Evolutionary conservation across 2,329 filamentous ascomycete genomes (phyloP).

Genomic region (Colletotrichum sp.): DNA sequence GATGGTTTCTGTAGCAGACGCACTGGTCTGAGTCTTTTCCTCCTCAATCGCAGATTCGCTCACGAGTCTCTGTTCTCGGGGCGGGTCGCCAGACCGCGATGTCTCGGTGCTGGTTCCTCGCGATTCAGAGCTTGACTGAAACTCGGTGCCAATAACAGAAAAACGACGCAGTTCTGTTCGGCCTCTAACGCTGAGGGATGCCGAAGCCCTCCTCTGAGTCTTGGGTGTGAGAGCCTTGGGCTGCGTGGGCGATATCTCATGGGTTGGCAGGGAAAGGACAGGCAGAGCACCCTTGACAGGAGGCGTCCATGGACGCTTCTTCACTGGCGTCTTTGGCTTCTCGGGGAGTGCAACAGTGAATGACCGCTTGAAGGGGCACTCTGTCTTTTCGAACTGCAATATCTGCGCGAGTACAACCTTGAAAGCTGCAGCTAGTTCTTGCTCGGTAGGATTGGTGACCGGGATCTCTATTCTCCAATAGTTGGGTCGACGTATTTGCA

Average conservation of each 20-base stretch:
- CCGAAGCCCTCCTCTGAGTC: slow-evolving; percentile 6
- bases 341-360: slow-evolving; percentile 80
- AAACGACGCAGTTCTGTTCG: slow-evolving; percentile 11
- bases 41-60: not conserved
- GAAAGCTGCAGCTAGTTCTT: slow-evolving; percentile 67
- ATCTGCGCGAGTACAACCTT: slow-evolving; percentile 74
- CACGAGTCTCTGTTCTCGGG: not conserved
- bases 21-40: not conserved
- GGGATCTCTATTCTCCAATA: slow-evolving; percentile 94
- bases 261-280: slow-evolving; percentile 37
- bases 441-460: slow-evolving; percentile 66
- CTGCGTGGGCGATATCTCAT: slow-evolving; percentile 29
- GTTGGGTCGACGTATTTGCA: slow-evolving; percentile 81
- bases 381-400: slow-evolving; percentile 85
- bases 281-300: slow-evolving; percentile 43
- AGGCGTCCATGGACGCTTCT: slow-evolving; percentile 70
- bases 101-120: slow-evolving; percentile 1
- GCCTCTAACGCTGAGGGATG: not conserved
- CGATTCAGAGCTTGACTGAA: not conserved
- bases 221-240: slow-evolving; percentile 13
- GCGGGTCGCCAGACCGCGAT: not conserved
- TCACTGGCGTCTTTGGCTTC: slow-evolving; percentile 66
- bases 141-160: slow-evolving; percentile 7
- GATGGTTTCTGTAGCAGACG: not conserved
- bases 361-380: slow-evolving; percentile 81